Conservation (phyloP, 1,284 basidiomycete genomes). For the Rhizoctonia solani region DNA sequence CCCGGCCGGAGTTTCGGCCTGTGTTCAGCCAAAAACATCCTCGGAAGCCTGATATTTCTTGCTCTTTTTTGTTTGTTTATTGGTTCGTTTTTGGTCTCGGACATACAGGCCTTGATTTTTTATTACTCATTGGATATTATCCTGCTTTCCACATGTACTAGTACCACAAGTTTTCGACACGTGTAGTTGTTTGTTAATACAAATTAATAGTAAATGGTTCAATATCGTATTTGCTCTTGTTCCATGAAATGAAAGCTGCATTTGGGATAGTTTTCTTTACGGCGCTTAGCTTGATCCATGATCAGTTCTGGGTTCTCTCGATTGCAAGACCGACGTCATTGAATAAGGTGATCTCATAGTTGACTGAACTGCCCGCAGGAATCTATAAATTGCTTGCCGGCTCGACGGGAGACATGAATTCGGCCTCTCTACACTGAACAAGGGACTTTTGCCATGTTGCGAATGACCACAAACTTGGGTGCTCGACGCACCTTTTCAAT, state of each 20-base stretch:
- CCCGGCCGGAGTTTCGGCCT: too few species aligned
- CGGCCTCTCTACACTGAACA: too few species aligned
- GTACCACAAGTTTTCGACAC: neutral
- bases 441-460: slow-evolving; percentile 5
- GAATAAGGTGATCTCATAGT: too few species aligned
- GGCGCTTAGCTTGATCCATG: too few species aligned
- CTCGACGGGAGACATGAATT: too few species aligned
- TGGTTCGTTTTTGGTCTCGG: slow-evolving; percentile 24
- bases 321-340: slow-evolving; percentile 4
- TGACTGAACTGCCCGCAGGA: too few species aligned
- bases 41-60: neutral
- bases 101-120: slow-evolving; percentile 31
- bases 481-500: slow-evolving; percentile 16
- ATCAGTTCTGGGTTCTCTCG: too few species aligned
- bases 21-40: too few species aligned
- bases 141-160: slow-evolving; percentile 18
- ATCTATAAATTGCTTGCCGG: too few species aligned
- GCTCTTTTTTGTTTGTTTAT: slow-evolving; percentile 19
- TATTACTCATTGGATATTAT: slow-evolving; percentile 27
- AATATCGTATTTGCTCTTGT: too few species aligned
- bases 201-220: slow-evolving; percentile 14
- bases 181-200: slow-evolving; percentile 20
- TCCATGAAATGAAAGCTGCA: too few species aligned
- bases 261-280: too few species aligned
- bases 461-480: slow-evolving; percentile 24